Evolutionary conservation across 495 filamentous ascomycete species (phyloP), one percentile per base, ranked within the genome.

Genomic region (Beverwykella pulmonaria): DNA sequence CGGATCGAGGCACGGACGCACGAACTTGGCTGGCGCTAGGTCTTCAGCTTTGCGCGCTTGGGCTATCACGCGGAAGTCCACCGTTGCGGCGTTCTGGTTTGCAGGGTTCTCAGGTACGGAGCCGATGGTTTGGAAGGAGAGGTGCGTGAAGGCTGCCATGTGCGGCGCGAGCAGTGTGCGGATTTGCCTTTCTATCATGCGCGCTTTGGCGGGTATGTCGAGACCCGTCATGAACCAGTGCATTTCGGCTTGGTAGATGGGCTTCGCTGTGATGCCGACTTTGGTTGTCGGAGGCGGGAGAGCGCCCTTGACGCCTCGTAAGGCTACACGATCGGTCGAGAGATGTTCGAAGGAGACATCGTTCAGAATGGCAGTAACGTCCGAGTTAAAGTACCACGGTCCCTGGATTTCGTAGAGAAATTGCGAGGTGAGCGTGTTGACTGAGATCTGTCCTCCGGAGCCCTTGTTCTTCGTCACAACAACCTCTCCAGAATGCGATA

Each of bases 401-500:
- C 85, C 85, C 63, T 87, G 85, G 46, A 87, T 82, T 69, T 88
- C 85, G 72, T 88, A 87, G 17, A 87, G 68, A 2, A 86, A 69
- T 62, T 87, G 82, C 15, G 77, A 81, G 14, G 80, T 82, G 48
- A 84, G 80, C 1, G 83, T 85, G 41, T 86, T 79, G 14, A 79
- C 81, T 1, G 79, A 83, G 36, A 77, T 74, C 36, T 69, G 53
- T 9, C 76, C 76, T 19, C 70, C 69, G 12, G 73, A 71, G 23
- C 63, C 64, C 17, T 70, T 59, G 34, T 73, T 70, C 66, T 79
- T 79, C 12, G 73, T 75, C 0, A 75, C 55, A 75, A 83, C 71
- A 23, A 79, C 80, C 1, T 75, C 69, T 6, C 84, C 85, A 50
- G 79, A 77, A 0, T 70, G 56, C 22, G 74, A 78, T 59, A 87